phyloP scores from a whole-genome alignment of 106 monocot genomes.

The Dendrobium nobile region DNA sequence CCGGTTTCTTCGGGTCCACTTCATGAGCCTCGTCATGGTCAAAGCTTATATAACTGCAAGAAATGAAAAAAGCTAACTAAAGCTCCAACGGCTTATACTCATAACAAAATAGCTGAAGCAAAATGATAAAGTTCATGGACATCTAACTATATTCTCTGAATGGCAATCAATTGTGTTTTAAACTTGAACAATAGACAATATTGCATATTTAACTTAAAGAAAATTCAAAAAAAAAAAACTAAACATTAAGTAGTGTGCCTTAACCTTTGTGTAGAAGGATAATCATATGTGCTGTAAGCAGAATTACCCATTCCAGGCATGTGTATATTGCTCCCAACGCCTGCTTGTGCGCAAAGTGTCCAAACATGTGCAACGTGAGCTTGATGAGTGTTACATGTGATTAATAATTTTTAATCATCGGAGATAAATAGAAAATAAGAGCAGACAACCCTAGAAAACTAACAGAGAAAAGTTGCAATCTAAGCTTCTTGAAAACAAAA shows the following conservation, averaged over 20 bases:
- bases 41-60: constrained; percentile 29
- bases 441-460: not conserved
- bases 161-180: not conserved
- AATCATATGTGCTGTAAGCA: constrained; percentile 66
- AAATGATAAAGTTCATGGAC: not conserved
- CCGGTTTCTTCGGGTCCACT: constrained; percentile 15
- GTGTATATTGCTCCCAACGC: constrained; percentile 82
- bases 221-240: constrained; percentile 19
- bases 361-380: constrained; percentile 73
- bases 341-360: constrained; percentile 83
- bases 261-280: constrained; percentile 94
- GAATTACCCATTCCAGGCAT: constrained; percentile 77
- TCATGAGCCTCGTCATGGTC: constrained; percentile 22
- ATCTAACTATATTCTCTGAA: not conserved
- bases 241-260: constrained; percentile 58
- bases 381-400: constrained; percentile 36
- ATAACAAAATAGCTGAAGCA: not conserved
- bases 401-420: constrained; percentile 20
- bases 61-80: constrained; percentile 1
- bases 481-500: not conserved
- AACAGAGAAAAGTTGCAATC: not conserved
- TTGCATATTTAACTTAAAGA: not conserved
- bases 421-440: constrained; percentile 18
- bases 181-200: not conserved
- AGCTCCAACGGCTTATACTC: not conserved